Percentiles rank a stretch among this genome's conserved stretches.
phyloP scores from a whole-genome alignment of 176 grass and related monocot genomes.

The Hordeum vulgare region MorexV3_pseudomolecules_assembly NC_058521.1:450236516-450237015 shows the following conservation, averaged over 20 bases:
- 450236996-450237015: slow-evolving; percentile 63
- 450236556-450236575: slow-evolving; percentile 74
- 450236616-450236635: not conserved
- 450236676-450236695: slow-evolving; percentile 78
- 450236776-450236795: not conserved
- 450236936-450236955: slow-evolving; percentile 89
- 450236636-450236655: slow-evolving; percentile 49
- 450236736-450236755: not conserved
- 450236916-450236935: slow-evolving; percentile 63
- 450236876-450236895: slow-evolving; percentile 9
- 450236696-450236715: slow-evolving; percentile 91
- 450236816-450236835: not conserved
- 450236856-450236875: not conserved
- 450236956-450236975: slow-evolving; percentile 74
- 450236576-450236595: slow-evolving; percentile 57
- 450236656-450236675: slow-evolving; percentile 70
- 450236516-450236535: slow-evolving; percentile 83
- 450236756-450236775: not conserved
- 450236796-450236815: not conserved
- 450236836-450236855: not conserved
- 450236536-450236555: slow-evolving; percentile 60
- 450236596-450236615: slow-evolving; percentile 50
- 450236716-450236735: slow-evolving; percentile 85
- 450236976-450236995: slow-evolving; percentile 79
- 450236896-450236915: slow-evolving; percentile 64